Base-by-base conservation (phyloP, 148 eudicot species). In the Amaranthus palmeri region DNA sequence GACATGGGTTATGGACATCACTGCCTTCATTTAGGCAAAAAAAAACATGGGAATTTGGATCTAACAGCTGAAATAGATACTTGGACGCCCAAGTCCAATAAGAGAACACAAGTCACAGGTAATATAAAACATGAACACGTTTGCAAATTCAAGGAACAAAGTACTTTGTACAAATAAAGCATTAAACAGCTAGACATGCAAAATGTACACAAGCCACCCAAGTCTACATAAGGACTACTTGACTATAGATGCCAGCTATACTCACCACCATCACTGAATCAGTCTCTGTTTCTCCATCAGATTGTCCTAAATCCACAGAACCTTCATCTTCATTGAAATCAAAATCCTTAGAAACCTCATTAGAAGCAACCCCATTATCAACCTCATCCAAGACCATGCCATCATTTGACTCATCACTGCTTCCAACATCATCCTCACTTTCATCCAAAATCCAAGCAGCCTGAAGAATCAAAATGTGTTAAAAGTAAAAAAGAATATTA, bases 391-490 rank as follows among this genome's bases (percentile, higher is more conserved):
- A 54, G 52, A 90, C 84, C 99, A 96, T 96, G 69, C 86, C 88
- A 82, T 87, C 88, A 75, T 86, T 85, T 71, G 61, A 85, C 64
- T 75, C 86, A 47, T 81, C 90, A 72, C 79, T 74, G 70, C 85
- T 80, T 60, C 79, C 88, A 54, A 85, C 78, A 66, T 79, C 81
- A 57, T 92, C 90, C 71, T 74, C 86, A 13, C 89, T 88, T 65
- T 88, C 92, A 76, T 92, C 89, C 68, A 90, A 75, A 69, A 90
- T 90, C 99, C 99, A 96, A 79, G 96, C 93, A 71, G 97, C 93
- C 99, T 96, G 90, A 67, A 88, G 69, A 68, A 44, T 47, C 17
- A 65, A 48, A 56, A 4, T 58, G 9, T 25, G n/a, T 61, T 53
- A 3, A 15, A 41, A 44, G 13, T 48, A 3, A 61, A 17, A 44